Base-by-base conservation (phyloP, 2,329 filamentous ascomycete species). In the Fusarium guadeloupense region DNA sequence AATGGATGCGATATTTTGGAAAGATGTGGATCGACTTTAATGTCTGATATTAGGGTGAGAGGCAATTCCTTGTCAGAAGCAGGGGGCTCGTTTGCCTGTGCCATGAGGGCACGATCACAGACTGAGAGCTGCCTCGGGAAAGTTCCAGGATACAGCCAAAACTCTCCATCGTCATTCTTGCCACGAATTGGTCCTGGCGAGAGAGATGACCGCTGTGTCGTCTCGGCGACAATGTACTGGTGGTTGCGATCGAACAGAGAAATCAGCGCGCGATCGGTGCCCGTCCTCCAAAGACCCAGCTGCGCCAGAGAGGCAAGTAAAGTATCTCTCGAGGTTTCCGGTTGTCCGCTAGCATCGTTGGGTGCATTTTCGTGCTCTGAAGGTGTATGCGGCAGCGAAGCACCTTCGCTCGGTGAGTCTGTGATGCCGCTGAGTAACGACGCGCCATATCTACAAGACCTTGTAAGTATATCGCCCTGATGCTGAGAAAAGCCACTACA, bases 191-290 rank as follows among this genome's bases (percentile, higher is more conserved):
- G 49, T 2, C 54, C 48, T 8, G 83, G 67, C 1, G 74, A 75
- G n/a, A 79, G 69, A 1, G 73, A 73, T 5, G 74, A 74, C 20
- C n/a, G 30, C 19, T 42, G 45, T 2, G 80, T 81, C 5, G 81
- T 79, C 60, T 85, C 82, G 46, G 81, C 80, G 19, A 85, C 69
- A 21, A 85, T 71, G 49, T 83, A 77, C 56, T 85, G 81, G 49
- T 76, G 68, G 9, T 73, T 72, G 2, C 71, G 72, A 64, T 83
- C 82, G 57, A 85, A 83, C 16, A 85, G 72, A 3, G 82, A 84
- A 48, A 85, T 75, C n/a, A 83, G 55, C 16, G 75, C 72, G 30
- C 81, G 76, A 20, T 73, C 68, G 8, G 73, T 75, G 19, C 76
- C 71, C 8, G 83, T 72, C 12, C 78, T 76, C 49, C 78, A 70